Evolutionary conservation across 75 land plant species (phyloP).

Genomic region (Picea sitchensis): DNA sequence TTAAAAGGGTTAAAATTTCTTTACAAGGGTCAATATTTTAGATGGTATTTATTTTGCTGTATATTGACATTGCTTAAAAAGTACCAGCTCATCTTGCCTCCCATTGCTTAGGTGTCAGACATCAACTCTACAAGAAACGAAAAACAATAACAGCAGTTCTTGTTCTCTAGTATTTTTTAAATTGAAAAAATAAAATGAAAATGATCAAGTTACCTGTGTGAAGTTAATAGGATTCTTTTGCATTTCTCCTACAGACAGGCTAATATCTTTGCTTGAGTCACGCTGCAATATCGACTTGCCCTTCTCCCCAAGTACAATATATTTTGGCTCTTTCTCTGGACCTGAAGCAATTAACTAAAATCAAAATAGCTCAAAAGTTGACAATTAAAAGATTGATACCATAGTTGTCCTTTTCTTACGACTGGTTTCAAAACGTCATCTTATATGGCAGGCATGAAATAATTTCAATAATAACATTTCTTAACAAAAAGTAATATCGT

Average conservation of each 20-base stretch:
- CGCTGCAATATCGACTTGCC: conserved; percentile 84
- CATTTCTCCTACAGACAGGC: conserved; percentile 60
- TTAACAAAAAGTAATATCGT: too few relatives aligned
- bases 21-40: too few relatives aligned
- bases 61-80: too few relatives aligned
- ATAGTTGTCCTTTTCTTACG: too few relatives aligned
- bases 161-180: background rate
- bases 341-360: conserved; percentile 24
- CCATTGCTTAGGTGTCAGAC: too few relatives aligned
- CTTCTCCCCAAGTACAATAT: conserved; percentile 89
- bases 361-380: conserved; percentile 5
- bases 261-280: conserved; percentile 74
- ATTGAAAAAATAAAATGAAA: background rate
- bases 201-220: conserved; percentile 56
- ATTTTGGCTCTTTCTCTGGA: conserved; percentile 68
- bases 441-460: too few relatives aligned
- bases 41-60: too few relatives aligned
- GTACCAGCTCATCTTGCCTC: too few relatives aligned
- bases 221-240: conserved; percentile 89
- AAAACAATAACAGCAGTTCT: background rate
- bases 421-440: too few relatives aligned
- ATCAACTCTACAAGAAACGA: background rate
- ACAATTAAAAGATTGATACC: background rate
- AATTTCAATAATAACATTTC: too few relatives aligned
- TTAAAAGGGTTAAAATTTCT: too few relatives aligned